Evolutionary conservation across 352 stramenopile species (phyloP).

Genomic region (Phytopythium boreale): DNA sequence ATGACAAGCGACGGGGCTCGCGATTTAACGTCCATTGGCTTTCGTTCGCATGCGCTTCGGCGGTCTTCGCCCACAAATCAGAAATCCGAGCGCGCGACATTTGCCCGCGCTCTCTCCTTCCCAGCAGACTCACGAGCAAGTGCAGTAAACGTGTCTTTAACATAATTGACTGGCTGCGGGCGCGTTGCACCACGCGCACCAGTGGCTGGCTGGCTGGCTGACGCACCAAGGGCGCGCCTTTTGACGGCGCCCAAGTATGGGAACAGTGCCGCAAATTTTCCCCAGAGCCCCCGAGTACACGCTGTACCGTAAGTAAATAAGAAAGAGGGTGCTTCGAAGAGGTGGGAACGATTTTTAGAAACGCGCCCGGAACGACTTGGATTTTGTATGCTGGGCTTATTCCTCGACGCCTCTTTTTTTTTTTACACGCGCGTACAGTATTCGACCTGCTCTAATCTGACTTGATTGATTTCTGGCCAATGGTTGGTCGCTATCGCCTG

Average conservation of each 20-base stretch:
- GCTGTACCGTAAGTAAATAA: neutral
- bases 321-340: no score
- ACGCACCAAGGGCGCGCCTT: neutral
- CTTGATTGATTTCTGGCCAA: slow-evolving; percentile 14
- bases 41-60: neutral
- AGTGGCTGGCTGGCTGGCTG: no score
- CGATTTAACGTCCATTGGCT: slow-evolving; percentile 1
- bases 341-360: neutral
- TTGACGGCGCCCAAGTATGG: no score
- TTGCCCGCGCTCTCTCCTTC: neutral
- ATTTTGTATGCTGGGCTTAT: neutral
- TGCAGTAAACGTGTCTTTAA: neutral
- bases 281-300: no score
- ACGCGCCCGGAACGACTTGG: neutral
- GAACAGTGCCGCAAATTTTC: no score
- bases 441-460: neutral
- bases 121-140: no score
- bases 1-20: neutral
- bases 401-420: neutral
- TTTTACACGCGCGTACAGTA: neutral
- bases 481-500: slow-evolving; percentile 9
- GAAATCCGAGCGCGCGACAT: neutral
- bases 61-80: neutral
- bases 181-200: neutral
- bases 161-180: neutral